Conservation (phyloP, 495 filamentous ascomycete species). For the Trichoderma gamsii region DNA sequence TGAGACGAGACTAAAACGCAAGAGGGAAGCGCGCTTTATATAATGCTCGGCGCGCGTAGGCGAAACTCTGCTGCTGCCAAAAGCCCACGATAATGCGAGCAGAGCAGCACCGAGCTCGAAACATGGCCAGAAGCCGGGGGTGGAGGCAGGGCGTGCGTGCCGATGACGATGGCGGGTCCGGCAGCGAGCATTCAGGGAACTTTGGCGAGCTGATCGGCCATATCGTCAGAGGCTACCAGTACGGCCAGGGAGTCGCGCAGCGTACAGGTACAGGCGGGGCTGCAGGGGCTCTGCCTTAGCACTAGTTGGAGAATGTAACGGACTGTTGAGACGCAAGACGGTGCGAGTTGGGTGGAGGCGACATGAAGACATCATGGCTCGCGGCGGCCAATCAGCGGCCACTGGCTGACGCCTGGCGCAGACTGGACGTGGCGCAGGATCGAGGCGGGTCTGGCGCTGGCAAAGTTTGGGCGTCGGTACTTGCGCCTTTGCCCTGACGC, state of each 20-base stretch:
- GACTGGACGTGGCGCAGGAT: background rate
- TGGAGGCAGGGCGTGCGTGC: background rate
- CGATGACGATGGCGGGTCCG: slow-evolving; percentile 10
- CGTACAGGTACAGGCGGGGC: too few relatives aligned
- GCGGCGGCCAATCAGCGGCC: background rate
- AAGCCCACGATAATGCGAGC: background rate
- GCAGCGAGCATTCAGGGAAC: background rate
- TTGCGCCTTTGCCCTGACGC: too few relatives aligned
- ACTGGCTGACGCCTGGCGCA: background rate
- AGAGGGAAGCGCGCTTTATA: slow-evolving; percentile 8
- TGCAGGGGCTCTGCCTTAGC: too few relatives aligned
- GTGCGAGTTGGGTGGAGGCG: background rate
- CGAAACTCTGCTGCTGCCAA: background rate
- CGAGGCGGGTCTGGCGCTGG: background rate
- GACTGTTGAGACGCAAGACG: too few relatives aligned
- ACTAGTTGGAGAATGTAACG: too few relatives aligned
- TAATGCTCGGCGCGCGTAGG: background rate
- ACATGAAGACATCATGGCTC: background rate
- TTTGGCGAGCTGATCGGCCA: slow-evolving; percentile 6
- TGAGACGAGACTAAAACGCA: background rate
- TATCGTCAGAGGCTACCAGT: background rate
- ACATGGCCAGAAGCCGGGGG: background rate
- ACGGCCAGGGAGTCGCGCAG: too few relatives aligned
- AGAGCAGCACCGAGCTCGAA: background rate
- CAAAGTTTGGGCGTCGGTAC: too few relatives aligned